These are phyloP conservation scores for Xylaria hypoxylon DNA, from an alignment of 2,329 filamentous ascomycete genomes.

Conservation along the genomic window DNA sequence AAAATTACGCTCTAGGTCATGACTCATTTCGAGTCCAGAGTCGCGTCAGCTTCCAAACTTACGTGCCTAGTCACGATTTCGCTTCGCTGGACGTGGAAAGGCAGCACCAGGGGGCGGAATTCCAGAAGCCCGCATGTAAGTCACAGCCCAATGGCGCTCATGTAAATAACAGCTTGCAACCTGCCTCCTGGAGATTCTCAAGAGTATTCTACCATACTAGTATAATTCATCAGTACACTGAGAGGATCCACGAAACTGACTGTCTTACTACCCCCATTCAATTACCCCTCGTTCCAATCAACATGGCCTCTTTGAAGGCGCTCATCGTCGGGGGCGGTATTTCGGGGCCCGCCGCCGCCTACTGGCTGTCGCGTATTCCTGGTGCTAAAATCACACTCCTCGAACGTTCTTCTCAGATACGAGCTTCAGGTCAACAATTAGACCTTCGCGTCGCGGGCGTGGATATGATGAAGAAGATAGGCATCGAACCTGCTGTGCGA, in stretches of 20 bases:
- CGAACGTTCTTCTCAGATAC: slow-evolving; percentile 55
- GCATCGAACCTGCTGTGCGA: slow-evolving; percentile 53
- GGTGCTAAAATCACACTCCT: slow-evolving; percentile 55
- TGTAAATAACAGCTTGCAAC: background rate
- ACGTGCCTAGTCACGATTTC: background rate
- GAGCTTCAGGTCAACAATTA: slow-evolving; percentile 57
- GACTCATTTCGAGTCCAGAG: background rate
- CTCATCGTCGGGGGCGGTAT: slow-evolving; percentile 56
- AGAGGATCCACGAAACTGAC: background rate
- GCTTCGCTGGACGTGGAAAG: background rate
- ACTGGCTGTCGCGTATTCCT: slow-evolving; percentile 53
- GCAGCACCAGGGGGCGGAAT: slow-evolving; percentile 11
- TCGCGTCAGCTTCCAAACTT: no score
- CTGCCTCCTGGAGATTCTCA: background rate
- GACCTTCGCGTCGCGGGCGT: slow-evolving; percentile 58
- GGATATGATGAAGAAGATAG: slow-evolving; percentile 55
- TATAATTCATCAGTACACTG: background rate
- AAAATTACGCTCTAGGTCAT: no score
- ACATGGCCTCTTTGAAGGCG: slow-evolving; percentile 50
- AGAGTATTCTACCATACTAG: background rate
- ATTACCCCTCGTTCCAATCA: background rate
- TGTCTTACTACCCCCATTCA: background rate
- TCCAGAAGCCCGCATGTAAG: background rate
- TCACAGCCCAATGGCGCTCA: background rate
- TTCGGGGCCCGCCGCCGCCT: slow-evolving; percentile 56